Percentiles rank a stretch among this genome's conserved stretches.
Conservation (phyloP, 306 rosid species). For the Quercus robur region DNA sequence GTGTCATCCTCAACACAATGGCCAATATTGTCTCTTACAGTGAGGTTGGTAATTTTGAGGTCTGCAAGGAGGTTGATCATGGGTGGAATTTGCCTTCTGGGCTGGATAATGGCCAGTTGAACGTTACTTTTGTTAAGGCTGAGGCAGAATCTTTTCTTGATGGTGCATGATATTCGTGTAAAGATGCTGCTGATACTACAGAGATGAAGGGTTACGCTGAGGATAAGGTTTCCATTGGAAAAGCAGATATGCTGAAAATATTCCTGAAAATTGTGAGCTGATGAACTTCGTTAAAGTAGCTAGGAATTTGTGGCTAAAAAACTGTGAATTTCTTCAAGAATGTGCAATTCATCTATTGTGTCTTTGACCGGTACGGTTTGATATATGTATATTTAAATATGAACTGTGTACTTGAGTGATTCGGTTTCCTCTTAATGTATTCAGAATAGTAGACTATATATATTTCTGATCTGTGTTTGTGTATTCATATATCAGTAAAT, state of each 20-base stretch:
- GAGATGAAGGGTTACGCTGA: not conserved
- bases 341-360: conserved; percentile 87
- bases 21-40: conserved; percentile 39
- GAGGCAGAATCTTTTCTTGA: too few relatives aligned
- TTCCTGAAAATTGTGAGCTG: conserved; percentile 61
- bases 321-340: conserved; percentile 86
- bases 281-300: conserved; percentile 70
- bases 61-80: conserved; percentile 40
- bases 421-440: not conserved
- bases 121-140: too few relatives aligned
- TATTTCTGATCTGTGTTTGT: not conserved
- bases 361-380: conserved; percentile 77
- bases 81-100: too few relatives aligned
- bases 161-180: too few relatives aligned
- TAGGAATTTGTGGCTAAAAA: conserved; percentile 82
- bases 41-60: conserved; percentile 41
- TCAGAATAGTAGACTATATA: not conserved
- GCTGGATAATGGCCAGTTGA: too few relatives aligned
- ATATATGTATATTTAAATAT: too few relatives aligned
- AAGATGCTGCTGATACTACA: too few relatives aligned
- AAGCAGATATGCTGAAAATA: conserved; percentile 34
- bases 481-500: not conserved
- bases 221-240: conserved; percentile 41
- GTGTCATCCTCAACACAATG: conserved; percentile 35
- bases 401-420: not conserved